Percentiles rank a stretch among this genome's conserved stretches.
These are phyloP conservation scores for Fusarium beomiforme DNA, from an alignment of 2,329 filamentous ascomycete species.

Conservation along the genomic window DNA sequence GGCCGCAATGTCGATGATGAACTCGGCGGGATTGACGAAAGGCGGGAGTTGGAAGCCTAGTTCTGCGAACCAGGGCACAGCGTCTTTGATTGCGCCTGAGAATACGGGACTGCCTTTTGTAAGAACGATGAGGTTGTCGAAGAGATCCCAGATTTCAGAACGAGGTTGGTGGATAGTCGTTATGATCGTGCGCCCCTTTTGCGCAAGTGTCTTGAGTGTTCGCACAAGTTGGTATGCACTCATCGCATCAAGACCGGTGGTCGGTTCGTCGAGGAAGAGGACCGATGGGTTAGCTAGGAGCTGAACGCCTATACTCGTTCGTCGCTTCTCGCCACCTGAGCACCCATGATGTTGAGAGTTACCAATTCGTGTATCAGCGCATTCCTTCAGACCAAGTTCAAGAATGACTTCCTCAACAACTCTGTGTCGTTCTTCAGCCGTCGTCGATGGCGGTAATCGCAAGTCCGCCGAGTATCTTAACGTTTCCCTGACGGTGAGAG, in stretches of 20 bases:
- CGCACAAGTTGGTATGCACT: constrained; percentile 79
- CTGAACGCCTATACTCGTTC: constrained; percentile 81
- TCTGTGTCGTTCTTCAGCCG: constrained; percentile 64
- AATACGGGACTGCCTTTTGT: constrained; percentile 75
- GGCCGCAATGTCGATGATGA: constrained; percentile 78
- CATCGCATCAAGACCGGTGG: constrained; percentile 80
- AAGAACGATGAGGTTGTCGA: constrained; percentile 76
- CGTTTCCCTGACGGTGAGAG: constrained; percentile 80
- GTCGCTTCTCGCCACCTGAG: constrained; percentile 80
- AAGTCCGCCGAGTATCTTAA: constrained; percentile 78
- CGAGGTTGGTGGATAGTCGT: constrained; percentile 81
- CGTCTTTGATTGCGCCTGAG: constrained; percentile 67
- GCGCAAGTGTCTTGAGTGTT: constrained; percentile 74
- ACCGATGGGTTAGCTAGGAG: constrained; percentile 82
- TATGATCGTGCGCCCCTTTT: constrained; percentile 75
- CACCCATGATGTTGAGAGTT: constrained; percentile 77
- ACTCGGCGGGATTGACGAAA: constrained; percentile 83
- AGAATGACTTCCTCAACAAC: constrained; percentile 82
- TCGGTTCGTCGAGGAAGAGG: constrained; percentile 82
- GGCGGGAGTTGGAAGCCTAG: constrained; percentile 70
- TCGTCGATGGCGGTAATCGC: constrained; percentile 71
- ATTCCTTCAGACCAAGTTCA: constrained; percentile 80
- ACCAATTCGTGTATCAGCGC: constrained; percentile 78
- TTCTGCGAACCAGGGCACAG: constrained; percentile 70
- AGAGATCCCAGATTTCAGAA: constrained; percentile 82